Evolutionary conservation across 208 protist genomes (phyloP), one percentile per base, ranked within the genome.

Genomic region (Leishmania arabica): DNA sequence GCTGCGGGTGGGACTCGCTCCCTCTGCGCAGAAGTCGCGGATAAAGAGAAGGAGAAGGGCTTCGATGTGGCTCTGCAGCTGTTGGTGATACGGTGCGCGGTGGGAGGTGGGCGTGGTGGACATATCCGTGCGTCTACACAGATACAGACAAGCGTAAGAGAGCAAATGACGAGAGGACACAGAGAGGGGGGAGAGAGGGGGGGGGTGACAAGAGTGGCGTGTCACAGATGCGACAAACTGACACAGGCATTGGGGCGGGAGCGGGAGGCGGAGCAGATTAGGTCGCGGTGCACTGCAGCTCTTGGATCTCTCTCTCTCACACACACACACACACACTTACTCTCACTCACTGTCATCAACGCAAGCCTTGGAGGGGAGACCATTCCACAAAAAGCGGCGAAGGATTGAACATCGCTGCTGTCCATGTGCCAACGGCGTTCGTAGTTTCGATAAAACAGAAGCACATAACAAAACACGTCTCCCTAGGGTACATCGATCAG

Each of bases 21-120:
- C 45, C 3, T 47, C 58, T 31, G 70, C 71, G 45, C n/a, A 47
- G 13, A 84, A 37, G 42, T 31, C 24, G 71, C 79, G 65, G 34
- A 88, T 62, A 49, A 86, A 78, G 66, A 80, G 74, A 6, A 79
- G 31, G 7, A 79, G 24, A 40, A 86, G 74, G 17, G 66, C 17
- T 51, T 86, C 78, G 40, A 54, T 47, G 65, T 86, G 51, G 6
- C 40, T 40, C 49, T 80, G 77, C 74, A 51, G 56, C 74, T 77
- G 74, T 34, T 62, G 45, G 72, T 9, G 17, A 45, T 76, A n/a
- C 24, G 34, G 27, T 27, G 69, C 45, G 45, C 45, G n/a, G 69
- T 51, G 40, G 51, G n/a, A 45, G 1, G 53, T 45, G 51, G 51
- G 19, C 31, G 72, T 34, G 19, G 47, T 56, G 53, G 72, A 58